phyloP scores from a whole-genome alignment of 768 basidiomycete genomes.

The Pulveroboletus frians region DNA sequence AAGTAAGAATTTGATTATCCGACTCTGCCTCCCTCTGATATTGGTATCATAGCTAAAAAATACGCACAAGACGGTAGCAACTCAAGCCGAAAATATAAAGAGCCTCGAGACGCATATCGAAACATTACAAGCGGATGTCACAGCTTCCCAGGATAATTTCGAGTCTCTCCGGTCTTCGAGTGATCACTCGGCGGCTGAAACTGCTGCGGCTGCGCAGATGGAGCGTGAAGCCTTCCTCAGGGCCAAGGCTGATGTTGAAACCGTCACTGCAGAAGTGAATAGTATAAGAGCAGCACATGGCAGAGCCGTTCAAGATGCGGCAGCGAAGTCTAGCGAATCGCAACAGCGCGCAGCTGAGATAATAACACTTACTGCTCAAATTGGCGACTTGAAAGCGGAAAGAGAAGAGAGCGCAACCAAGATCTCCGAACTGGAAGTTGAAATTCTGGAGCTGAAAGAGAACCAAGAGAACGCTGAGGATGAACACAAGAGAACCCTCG shows the following conservation, averaged over 20 bases:
- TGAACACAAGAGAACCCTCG: constrained; percentile 41
- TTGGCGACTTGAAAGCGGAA: constrained; percentile 52
- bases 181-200: constrained; percentile 38
- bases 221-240: constrained; percentile 63
- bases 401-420: constrained; percentile 67
- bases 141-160: constrained; percentile 47
- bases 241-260: constrained; percentile 57
- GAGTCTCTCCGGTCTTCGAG: constrained; percentile 45
- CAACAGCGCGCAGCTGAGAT: constrained; percentile 42
- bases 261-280: constrained; percentile 48
- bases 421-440: constrained; percentile 77
- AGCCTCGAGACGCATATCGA: constrained; percentile 47
- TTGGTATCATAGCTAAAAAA: constrained; percentile 43
- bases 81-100: constrained; percentile 45
- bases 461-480: constrained; percentile 61
- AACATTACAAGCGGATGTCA: constrained; percentile 46
- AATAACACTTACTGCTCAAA: constrained; percentile 43
- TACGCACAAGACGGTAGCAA: constrained; percentile 36
- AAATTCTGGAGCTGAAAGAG: constrained; percentile 74
- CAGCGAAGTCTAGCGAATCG: constrained; percentile 41
- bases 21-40: not conserved
- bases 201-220: constrained; percentile 47
- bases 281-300: constrained; percentile 47
- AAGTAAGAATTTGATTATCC: constrained; percentile 39
- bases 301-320: constrained; percentile 43